Conservation (phyloP, 164 flowering plant species). For the Liquidambar formosana region DNA sequence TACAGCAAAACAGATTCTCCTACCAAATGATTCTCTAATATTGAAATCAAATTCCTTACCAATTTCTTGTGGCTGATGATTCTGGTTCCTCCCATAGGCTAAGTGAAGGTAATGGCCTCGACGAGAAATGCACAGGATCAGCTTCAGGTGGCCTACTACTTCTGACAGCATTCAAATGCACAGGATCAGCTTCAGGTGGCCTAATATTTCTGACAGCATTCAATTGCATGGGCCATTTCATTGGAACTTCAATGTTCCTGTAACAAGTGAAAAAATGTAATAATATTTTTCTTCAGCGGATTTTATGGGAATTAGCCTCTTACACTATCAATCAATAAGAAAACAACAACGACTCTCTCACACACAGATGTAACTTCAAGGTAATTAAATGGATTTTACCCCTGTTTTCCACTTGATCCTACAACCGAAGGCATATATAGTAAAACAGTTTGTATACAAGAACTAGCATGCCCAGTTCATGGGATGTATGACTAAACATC, state of each 20-base stretch:
- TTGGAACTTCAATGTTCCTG: conserved; percentile 13
- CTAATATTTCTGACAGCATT: too few relatives aligned
- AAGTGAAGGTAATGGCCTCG: conserved; percentile 3
- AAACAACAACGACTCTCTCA: too few relatives aligned
- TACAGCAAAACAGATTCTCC: too few relatives aligned
- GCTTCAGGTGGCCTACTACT: background rate
- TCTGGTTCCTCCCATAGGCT: conserved; percentile 2
- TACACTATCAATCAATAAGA: background rate
- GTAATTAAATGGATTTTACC: too few relatives aligned
- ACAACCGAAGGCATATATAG: too few relatives aligned
- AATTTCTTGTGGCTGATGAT: background rate
- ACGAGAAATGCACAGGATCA: background rate
- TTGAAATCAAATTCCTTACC: too few relatives aligned
- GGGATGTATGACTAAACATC: too few relatives aligned
- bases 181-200: background rate
- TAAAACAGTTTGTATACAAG: too few relatives aligned
- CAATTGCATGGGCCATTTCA: conserved; percentile 14
- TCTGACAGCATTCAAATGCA: background rate
- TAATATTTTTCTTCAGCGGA: background rate
- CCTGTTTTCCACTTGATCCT: too few relatives aligned
- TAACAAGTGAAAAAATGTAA: background rate
- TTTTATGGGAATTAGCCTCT: background rate
- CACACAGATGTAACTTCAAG: too few relatives aligned
- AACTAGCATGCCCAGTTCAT: too few relatives aligned
- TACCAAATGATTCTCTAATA: background rate